These are phyloP conservation scores for Rhododendron mucronatum DNA, from an alignment of 148 eudicot species.

Conservation along the genomic window DNA sequence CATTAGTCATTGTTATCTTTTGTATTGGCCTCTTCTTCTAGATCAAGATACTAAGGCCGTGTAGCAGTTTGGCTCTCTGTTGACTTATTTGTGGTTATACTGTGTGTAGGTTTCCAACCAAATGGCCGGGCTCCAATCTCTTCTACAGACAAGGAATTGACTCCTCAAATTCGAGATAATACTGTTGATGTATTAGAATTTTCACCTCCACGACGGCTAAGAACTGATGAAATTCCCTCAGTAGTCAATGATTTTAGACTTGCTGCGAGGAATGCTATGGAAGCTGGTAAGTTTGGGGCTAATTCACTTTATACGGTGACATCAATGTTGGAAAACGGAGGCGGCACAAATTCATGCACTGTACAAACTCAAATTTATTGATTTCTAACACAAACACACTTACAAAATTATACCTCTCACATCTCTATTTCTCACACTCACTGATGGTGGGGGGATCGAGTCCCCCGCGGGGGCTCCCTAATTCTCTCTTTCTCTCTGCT, in stretches of 20 bases:
- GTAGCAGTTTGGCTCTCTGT: not conserved
- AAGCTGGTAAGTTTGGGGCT: constrained; percentile 1
- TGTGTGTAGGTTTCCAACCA: not conserved
- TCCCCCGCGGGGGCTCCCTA: no score
- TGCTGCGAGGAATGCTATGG: constrained; percentile 6
- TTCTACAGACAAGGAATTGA: not conserved
- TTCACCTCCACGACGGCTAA: not conserved
- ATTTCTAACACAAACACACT: no score
- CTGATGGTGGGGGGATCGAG: no score
- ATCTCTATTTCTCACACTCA: no score
- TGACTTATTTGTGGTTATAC: not conserved
- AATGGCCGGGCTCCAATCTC: constrained; percentile 4
- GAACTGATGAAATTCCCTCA: not conserved
- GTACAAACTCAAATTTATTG: no score
- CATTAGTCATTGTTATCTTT: not conserved
- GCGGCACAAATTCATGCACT: no score
- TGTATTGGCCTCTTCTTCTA: not conserved
- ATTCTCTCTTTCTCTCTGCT: no score
- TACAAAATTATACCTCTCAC: no score
- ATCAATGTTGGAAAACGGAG: no score
- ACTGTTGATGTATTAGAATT: not conserved
- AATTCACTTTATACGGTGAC: not conserved
- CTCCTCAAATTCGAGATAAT: not conserved
- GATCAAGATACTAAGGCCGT: not conserved
- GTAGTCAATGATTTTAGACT: not conserved